These are phyloP conservation scores for Cenchrus americanus DNA, from an alignment of 176 grass and related monocot genomes.

Conservation along the genomic window DNA sequence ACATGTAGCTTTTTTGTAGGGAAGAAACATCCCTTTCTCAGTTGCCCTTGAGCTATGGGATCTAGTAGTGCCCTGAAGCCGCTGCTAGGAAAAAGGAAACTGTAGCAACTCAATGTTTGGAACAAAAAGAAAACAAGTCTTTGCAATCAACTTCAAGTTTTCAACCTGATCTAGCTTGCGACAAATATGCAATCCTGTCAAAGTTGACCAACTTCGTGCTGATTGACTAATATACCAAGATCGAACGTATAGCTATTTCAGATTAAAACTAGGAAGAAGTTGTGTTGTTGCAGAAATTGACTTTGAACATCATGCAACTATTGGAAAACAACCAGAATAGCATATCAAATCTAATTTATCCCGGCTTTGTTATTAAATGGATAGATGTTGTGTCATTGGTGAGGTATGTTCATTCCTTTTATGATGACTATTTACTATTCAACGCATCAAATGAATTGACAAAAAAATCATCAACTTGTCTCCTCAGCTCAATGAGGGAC, in stretches of 20 bases:
- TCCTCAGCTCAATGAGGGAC: background rate
- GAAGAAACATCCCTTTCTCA: conserved; percentile 56
- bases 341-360: conserved; percentile 1
- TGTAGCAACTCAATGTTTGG: background rate
- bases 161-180: conserved; percentile 22
- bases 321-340: conserved; percentile 21
- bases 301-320: conserved; percentile 27
- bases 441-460: conserved; percentile 5
- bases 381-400: conserved; percentile 7
- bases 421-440: conserved; percentile 18
- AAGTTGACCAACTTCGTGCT: conserved; percentile 23
- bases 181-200: conserved; percentile 3
- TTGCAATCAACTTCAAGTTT: conserved; percentile 33
- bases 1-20: background rate
- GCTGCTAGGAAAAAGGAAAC: conserved; percentile 43
- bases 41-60: conserved; percentile 42
- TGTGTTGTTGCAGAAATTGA: conserved; percentile 20
- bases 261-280: conserved; percentile 29
- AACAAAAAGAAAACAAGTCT: conserved; percentile 7
- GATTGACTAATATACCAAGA: conserved; percentile 19
- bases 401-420: conserved; percentile 24
- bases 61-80: conserved; percentile 40
- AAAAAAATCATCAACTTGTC: background rate
- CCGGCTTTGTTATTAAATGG: background rate
- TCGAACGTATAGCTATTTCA: background rate